Conservation (phyloP, 768 basidiomycete genomes). For the Sarcodon aspratus region DNA sequence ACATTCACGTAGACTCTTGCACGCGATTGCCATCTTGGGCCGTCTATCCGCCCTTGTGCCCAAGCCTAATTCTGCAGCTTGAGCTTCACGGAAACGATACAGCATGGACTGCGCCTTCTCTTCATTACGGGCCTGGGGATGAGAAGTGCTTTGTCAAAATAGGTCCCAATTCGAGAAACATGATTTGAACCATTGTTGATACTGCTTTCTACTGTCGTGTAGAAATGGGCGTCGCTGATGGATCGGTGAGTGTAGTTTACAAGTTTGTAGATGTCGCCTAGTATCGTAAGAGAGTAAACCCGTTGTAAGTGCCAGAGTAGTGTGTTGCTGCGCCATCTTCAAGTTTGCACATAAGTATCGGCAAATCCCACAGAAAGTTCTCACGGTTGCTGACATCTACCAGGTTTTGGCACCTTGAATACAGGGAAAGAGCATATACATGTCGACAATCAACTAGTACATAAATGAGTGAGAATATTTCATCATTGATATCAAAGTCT, state of each 20-base stretch:
- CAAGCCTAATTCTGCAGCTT: constrained; percentile 91
- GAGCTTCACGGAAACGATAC: constrained; percentile 92
- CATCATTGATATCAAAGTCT: no score
- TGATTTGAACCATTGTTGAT: background rate
- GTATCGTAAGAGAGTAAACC: background rate
- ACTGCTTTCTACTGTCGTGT: background rate
- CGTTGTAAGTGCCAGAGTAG: background rate
- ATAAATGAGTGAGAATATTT: no score
- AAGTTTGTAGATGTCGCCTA: background rate
- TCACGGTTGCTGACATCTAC: no score
- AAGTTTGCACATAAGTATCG: no score
- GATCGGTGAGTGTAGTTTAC: background rate
- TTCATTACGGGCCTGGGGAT: constrained; percentile 82
- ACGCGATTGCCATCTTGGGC: constrained; percentile 84
- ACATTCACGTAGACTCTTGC: constrained; percentile 86
- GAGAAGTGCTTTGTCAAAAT: background rate
- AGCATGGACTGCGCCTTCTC: constrained; percentile 96
- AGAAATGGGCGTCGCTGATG: background rate
- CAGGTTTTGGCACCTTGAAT: no score
- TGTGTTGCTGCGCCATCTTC: background rate
- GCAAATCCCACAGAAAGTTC: no score
- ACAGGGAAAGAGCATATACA: no score
- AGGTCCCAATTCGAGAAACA: background rate
- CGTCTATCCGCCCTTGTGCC: constrained; percentile 76
- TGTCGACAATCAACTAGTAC: no score